Percentiles rank a stretch among this genome's conserved stretches.
Conservation (phyloP, 2,329 filamentous ascomycete species). For the Trichoderma sp. region DNA sequence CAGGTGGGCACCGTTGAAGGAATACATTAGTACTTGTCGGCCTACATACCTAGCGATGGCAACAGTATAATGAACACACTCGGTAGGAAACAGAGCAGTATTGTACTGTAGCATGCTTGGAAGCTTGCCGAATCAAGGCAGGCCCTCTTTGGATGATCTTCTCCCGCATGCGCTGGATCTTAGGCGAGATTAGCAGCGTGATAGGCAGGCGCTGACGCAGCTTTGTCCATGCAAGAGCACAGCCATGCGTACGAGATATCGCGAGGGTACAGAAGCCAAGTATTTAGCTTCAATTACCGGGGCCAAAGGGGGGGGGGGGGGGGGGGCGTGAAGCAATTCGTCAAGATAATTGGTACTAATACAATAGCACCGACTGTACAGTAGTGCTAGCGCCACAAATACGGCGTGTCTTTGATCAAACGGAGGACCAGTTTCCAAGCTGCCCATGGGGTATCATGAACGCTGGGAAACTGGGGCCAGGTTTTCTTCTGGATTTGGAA, state of each 20-base stretch:
- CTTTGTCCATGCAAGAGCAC: neutral
- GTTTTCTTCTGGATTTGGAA: neutral
- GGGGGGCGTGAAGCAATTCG: neutral
- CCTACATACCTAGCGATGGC: neutral
- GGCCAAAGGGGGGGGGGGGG: neutral
- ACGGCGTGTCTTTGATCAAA: neutral
- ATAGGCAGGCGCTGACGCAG: neutral
- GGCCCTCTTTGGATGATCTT: neutral
- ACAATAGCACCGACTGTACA: neutral
- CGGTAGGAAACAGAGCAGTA: neutral
- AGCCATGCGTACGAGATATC: neutral
- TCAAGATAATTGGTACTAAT: no score
- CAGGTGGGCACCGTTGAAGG: neutral
- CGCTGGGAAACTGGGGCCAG: no score
- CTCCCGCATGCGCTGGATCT: neutral
- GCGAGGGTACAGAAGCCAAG: neutral
- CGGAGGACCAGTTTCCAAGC: conserved; percentile 4
- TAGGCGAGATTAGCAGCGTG: neutral
- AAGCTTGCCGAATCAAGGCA: neutral
- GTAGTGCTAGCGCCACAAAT: neutral
- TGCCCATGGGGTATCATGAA: neutral
- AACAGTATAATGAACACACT: neutral
- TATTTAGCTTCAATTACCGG: conserved; percentile 10
- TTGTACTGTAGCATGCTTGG: neutral
- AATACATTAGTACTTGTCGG: no score